phyloP scores from a whole-genome alignment of 257 asterid species.

The Asclepias syriaca region DNA sequence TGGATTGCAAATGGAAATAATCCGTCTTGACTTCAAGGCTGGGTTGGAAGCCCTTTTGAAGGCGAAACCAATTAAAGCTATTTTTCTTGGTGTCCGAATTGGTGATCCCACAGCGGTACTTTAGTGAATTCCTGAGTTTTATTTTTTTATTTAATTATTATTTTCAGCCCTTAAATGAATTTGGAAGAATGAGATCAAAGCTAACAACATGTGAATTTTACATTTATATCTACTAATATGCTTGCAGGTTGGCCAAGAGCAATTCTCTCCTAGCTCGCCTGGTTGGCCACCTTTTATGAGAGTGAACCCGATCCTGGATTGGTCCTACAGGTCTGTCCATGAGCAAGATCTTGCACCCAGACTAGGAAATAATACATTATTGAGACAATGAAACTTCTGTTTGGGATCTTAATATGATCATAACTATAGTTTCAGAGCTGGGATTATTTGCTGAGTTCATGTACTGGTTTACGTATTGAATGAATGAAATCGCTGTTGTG shows the following conservation, averaged over 20 bases:
- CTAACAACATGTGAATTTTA: neutral
- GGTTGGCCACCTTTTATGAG: slow-evolving; percentile 99
- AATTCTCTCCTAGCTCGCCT: slow-evolving; percentile 91
- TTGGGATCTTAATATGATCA: neutral
- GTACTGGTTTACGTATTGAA: neutral
- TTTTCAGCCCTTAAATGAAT: neutral
- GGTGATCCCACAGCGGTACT: slow-evolving; percentile 96
- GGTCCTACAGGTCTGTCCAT: slow-evolving; percentile 77
- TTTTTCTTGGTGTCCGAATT: slow-evolving; percentile 89
- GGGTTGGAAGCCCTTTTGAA: slow-evolving; percentile 81
- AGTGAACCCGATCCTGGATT: slow-evolving; percentile 94
- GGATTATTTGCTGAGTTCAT: slow-evolving; percentile 1
- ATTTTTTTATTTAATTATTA: neutral
- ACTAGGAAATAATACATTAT: neutral
- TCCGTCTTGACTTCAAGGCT: slow-evolving; percentile 81
- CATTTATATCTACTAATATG: slow-evolving; percentile 7
- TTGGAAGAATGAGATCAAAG: neutral
- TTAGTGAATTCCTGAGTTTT: slow-evolving; percentile 7
- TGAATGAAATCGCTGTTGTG: neutral
- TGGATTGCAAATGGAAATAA: slow-evolving; percentile 73
- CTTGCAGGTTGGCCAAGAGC: slow-evolving; percentile 87
- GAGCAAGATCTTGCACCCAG: slow-evolving; percentile 1
- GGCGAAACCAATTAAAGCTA: slow-evolving; percentile 71
- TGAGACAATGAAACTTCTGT: neutral
- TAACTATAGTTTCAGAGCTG: neutral